Percentiles rank a stretch among this genome's conserved stretches.
Evolutionary conservation across 2,329 filamentous ascomycete species (phyloP).

Genomic region (Calonectria naviculata): DNA sequence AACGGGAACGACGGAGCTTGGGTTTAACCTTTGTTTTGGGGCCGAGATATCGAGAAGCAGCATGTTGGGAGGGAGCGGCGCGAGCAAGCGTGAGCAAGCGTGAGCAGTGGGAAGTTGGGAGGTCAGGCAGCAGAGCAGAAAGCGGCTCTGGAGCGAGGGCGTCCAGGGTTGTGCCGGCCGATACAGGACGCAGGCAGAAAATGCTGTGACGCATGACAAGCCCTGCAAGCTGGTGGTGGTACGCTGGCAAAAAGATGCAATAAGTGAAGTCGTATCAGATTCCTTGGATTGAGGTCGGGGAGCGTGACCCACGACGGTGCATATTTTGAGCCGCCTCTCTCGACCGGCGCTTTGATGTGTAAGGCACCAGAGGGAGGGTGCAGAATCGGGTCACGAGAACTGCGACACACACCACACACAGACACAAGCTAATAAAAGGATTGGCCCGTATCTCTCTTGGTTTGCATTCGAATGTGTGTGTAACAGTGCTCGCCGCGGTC

Average conservation of each 20-base stretch:
- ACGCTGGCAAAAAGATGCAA: slow-evolving; percentile 5
- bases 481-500: neutral
- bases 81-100: neutral
- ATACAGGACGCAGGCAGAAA: neutral
- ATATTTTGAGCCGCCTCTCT: slow-evolving; percentile 19
- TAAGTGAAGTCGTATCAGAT: slow-evolving; percentile 8
- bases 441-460: neutral
- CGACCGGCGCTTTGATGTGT: slow-evolving; percentile 8
- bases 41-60: neutral
- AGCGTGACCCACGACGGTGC: slow-evolving; percentile 6
- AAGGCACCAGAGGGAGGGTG: slow-evolving; percentile 4
- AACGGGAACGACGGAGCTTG: slow-evolving; percentile 30
- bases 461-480: neutral
- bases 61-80: neutral
- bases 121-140: neutral
- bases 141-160: neutral
- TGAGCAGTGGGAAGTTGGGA: neutral
- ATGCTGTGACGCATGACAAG: neutral
- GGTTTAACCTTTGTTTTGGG: slow-evolving; percentile 23
- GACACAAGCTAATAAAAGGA: neutral
- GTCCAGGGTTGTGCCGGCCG: neutral
- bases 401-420: neutral
- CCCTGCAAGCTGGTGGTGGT: neutral
- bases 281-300: neutral
- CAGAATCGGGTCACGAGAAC: slow-evolving; percentile 14